A percentile compares a stretch with the other conserved stretches of the same genome.
phyloP scores from a whole-genome alignment of 2,329 filamentous ascomycete genomes.

The Venturia nashicola region DNA sequence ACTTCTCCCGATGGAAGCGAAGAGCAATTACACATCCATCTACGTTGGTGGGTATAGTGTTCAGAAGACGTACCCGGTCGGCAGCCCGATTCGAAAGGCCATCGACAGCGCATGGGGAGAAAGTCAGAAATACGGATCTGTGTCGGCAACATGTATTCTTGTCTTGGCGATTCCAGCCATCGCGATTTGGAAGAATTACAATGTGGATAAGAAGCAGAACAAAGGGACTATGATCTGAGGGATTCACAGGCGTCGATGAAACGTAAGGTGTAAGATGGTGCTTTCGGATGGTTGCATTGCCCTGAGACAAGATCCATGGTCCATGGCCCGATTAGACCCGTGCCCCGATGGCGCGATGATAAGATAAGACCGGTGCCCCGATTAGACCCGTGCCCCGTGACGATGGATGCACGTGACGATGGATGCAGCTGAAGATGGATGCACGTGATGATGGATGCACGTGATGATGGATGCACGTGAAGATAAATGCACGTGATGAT shows the following conservation, averaged over 20 bases:
- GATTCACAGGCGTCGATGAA: not conserved
- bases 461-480: too few relatives aligned
- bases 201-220: conserved; percentile 12
- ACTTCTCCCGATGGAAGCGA: conserved; percentile 6
- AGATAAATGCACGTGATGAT: too few relatives aligned
- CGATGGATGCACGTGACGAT: too few relatives aligned
- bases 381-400: not conserved
- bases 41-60: conserved; percentile 6
- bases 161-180: conserved; percentile 2
- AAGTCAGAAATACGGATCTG: conserved; percentile 6
- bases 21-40: conserved; percentile 6
- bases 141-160: conserved; percentile 9
- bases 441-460: too few relatives aligned
- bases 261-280: too few relatives aligned
- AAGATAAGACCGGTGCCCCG: too few relatives aligned
- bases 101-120: conserved; percentile 9
- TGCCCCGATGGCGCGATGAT: too few relatives aligned
- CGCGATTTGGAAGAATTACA: conserved; percentile 9
- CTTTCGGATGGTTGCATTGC: not conserved
- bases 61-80: conserved; percentile 8
- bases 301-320: not conserved
- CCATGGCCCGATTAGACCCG: too few relatives aligned
- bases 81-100: conserved; percentile 6
- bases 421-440: too few relatives aligned
- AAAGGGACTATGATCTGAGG: conserved; percentile 12